Base-by-base conservation (phyloP, 1,139 yeast genomes). In the Pneumocystis wakefieldiae region DNA sequence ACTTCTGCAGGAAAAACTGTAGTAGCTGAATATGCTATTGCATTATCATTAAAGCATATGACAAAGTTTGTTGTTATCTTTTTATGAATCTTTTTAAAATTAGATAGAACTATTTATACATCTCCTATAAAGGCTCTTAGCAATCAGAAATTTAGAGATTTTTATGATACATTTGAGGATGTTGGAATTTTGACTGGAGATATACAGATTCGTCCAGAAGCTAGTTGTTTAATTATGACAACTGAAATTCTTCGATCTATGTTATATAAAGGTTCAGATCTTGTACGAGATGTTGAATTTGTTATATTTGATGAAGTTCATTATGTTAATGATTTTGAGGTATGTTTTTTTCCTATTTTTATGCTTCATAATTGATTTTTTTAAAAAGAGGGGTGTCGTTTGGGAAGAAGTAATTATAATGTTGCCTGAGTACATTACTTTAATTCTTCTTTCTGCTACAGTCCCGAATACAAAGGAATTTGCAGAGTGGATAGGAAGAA, bases 371-470 rank as follows among this genome's bases (percentile, higher is more conserved):
- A 24, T 19, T 48, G 24, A 32, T 19, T 42, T 19, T 24, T 12
- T 15, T 29, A 19, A 36, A 37, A 57, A 61, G 71, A 82, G 99
- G 73, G 99, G 99, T 72, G 98, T 92, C 41, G 99, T 92, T 6
- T 92, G 99, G 99, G 99, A 92, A 75, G 99, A 92, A 74, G 96
- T 94, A 8, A 92, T 92, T 66, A 92, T 92, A 68, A 84, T 92
- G 89, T 78, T 92, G 59, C 99, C 99, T 0, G 97, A 91, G 68
- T 95, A 91, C 74, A 95, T 92, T 63, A 90, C 88, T 69, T 87
- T 87, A 71, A 89, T 91, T 66, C 77, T 91, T 63, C 76, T 91
- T 59, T 90, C 97, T 3, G 98, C 98, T 1, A 92, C 99, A 0
- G 97, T 92, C 14, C 98, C 99, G 7, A 92, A 92, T 73, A 94